Evolutionary conservation across 1,284 basidiomycete species (phyloP).

Genomic region (Microbotryomycetes sp.): DNA sequence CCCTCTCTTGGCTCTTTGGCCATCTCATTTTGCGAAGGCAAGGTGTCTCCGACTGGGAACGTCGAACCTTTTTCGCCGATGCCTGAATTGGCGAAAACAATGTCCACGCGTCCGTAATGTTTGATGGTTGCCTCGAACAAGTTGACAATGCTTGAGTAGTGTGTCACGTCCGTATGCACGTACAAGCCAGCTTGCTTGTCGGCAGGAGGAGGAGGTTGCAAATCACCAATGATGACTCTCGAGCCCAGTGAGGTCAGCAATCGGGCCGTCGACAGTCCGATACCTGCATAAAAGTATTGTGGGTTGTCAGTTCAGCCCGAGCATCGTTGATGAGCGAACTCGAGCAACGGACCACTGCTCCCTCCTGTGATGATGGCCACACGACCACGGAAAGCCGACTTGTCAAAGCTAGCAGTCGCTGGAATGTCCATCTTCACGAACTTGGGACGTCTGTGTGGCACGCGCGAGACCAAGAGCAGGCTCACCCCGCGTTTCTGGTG

Average conservation of each 20-base stretch:
- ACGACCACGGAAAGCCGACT: constrained; percentile 4
- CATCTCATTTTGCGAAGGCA: not conserved
- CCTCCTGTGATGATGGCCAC: constrained; percentile 6
- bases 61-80: constrained; percentile 3
- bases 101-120: not conserved
- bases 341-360: not conserved
- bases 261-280: constrained; percentile 2
- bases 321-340: not conserved
- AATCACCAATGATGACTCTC: constrained; percentile 6
- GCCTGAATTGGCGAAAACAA: constrained; percentile 5
- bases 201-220: not conserved
- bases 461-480: no score
- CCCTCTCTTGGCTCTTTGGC: constrained; percentile 3
- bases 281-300: not conserved
- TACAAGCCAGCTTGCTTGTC: not conserved
- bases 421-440: not conserved
- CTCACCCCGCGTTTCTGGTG: no score
- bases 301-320: not conserved
- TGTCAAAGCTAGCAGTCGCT: not conserved
- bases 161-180: not conserved
- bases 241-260: constrained; percentile 1
- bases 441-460: no score
- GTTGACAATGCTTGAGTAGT: constrained; percentile 3
- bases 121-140: constrained; percentile 3
- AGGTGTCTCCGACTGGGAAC: not conserved